These are phyloP conservation scores for Pyrenochaeta sp. DNA, from an alignment of 2,329 filamentous ascomycete species.

Conservation along the genomic window DNA sequence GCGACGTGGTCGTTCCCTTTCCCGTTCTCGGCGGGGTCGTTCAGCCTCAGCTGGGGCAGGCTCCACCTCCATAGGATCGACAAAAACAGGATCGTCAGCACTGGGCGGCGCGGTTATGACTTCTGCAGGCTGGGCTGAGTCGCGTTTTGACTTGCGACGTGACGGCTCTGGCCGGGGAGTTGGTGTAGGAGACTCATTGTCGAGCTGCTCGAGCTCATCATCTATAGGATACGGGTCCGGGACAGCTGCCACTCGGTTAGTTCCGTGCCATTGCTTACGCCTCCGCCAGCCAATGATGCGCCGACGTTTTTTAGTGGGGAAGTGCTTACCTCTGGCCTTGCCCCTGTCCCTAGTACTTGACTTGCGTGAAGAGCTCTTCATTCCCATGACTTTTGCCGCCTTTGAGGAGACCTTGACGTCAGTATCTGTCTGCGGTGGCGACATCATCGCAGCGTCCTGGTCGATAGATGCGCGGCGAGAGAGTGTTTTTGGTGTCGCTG, in stretches of 20 bases:
- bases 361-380: conserved; percentile 55
- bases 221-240: conserved; percentile 70
- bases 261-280: conserved; percentile 47
- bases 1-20: conserved; percentile 47
- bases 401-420: conserved; percentile 72
- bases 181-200: conserved; percentile 49
- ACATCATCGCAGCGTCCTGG: conserved; percentile 70
- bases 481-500: conserved; percentile 64
- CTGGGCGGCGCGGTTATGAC: conserved; percentile 48
- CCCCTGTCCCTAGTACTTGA: conserved; percentile 54
- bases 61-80: conserved; percentile 48
- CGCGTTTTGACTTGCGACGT: conserved; percentile 53
- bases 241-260: conserved; percentile 48
- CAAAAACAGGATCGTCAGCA: conserved; percentile 55
- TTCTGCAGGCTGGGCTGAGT: conserved; percentile 45
- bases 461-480: conserved; percentile 76
- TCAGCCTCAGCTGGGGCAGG: conserved; percentile 56
- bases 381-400: conserved; percentile 79
- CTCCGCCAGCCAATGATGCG: conserved; percentile 30
- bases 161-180: conserved; percentile 46
- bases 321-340: conserved; percentile 59
- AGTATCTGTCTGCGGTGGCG: conserved; percentile 75
- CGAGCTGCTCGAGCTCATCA: conserved; percentile 66
- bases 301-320: conserved; percentile 25
- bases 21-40: conserved; percentile 53